A percentile compares a stretch with the other conserved stretches of the same genome.
Conservation (phyloP, 371 early-diverging fungal species). For the Mortierella sp. region DNA sequence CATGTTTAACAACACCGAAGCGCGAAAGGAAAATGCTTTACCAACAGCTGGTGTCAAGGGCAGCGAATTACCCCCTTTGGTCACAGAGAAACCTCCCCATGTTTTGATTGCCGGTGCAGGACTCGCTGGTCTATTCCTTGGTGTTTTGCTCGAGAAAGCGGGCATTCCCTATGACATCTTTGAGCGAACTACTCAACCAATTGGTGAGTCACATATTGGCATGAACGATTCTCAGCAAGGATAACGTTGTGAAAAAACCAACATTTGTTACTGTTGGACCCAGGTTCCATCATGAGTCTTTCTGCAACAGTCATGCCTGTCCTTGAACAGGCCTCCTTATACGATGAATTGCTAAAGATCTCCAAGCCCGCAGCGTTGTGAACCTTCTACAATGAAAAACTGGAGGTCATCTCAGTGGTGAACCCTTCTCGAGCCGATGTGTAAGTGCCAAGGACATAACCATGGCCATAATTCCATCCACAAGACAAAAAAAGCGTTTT, state of each 20-base stretch:
- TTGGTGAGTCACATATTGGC: neutral
- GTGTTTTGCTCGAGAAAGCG: constrained; percentile 3
- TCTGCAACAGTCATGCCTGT: neutral
- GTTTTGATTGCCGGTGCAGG: constrained; percentile 11
- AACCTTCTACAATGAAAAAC: too few relatives aligned
- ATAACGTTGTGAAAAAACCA: too few relatives aligned
- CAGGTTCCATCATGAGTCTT: neutral
- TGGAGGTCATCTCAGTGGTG: too few relatives aligned
- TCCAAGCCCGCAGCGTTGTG: neutral
- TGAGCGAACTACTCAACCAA: neutral
- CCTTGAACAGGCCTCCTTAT: neutral
- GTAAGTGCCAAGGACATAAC: too few relatives aligned
- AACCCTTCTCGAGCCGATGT: too few relatives aligned
- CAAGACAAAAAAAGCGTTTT: neutral
- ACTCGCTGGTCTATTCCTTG: constrained; percentile 6
- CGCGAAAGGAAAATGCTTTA: too few relatives aligned
- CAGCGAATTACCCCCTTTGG: too few relatives aligned
- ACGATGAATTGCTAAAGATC: neutral
- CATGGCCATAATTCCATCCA: too few relatives aligned
- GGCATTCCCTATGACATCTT: neutral
- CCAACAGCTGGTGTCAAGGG: too few relatives aligned
- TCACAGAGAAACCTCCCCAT: neutral
- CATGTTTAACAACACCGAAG: too few relatives aligned
- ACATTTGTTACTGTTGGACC: too few relatives aligned
- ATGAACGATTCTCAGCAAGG: too few relatives aligned